These are phyloP conservation scores for Paecilomyces sp. DNA, from an alignment of 2,329 filamentous ascomycete species.

Conservation along the genomic window DNA sequence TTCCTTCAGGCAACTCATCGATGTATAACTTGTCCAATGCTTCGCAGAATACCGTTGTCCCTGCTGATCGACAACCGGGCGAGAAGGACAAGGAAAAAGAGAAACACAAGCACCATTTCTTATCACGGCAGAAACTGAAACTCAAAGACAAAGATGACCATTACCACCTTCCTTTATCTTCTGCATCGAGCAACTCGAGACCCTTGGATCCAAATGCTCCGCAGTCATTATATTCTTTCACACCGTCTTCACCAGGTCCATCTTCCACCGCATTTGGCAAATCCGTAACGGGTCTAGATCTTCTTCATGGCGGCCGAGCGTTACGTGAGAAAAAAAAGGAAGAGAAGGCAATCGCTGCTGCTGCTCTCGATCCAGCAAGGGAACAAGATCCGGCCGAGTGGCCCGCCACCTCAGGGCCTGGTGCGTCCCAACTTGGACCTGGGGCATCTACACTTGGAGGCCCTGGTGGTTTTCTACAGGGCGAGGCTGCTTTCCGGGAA, in stretches of 20 bases:
- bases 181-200: slow-evolving; percentile 58
- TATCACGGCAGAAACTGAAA: slow-evolving; percentile 60
- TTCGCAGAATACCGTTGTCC: slow-evolving; percentile 55
- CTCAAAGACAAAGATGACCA: slow-evolving; percentile 56
- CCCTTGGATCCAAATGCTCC: slow-evolving; percentile 57
- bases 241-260: slow-evolving; percentile 55
- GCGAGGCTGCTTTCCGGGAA: slow-evolving; percentile 32
- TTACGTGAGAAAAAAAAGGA: slow-evolving; percentile 75
- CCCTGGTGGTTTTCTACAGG: slow-evolving; percentile 17
- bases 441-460: slow-evolving; percentile 31
- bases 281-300: slow-evolving; percentile 71
- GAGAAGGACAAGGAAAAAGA: slow-evolving; percentile 23
- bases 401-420: slow-evolving; percentile 17
- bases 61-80: slow-evolving; percentile 32
- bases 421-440: slow-evolving; percentile 21
- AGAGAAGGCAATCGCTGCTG: slow-evolving; percentile 46
- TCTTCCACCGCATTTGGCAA: slow-evolving; percentile 63
- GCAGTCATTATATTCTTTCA: slow-evolving; percentile 59
- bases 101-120: slow-evolving; percentile 54
- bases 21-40: slow-evolving; percentile 56
- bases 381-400: slow-evolving; percentile 31
- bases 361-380: slow-evolving; percentile 17
- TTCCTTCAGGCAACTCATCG: slow-evolving; percentile 47
- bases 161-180: slow-evolving; percentile 52
- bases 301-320: slow-evolving; percentile 69